These are phyloP conservation scores for Stephania yunnanensis DNA, from an alignment of 164 flowering plant species.

Conservation along the genomic window DNA sequence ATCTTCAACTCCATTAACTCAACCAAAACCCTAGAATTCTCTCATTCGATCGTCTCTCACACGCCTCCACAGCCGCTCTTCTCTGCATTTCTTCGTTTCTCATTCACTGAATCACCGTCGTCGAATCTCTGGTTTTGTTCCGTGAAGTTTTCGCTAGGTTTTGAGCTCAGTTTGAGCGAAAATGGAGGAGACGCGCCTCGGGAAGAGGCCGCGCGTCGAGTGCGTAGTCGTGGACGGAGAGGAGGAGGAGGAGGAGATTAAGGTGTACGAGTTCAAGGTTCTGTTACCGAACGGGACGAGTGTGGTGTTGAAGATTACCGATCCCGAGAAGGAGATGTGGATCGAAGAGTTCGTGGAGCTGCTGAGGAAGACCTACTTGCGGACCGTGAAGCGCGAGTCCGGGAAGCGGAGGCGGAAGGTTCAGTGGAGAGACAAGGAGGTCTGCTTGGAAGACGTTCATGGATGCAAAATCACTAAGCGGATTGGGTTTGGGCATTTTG, in stretches of 20 bases:
- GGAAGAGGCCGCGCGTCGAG: not conserved
- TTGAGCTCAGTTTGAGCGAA: not conserved
- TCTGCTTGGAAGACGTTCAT: slow-evolving; percentile 38
- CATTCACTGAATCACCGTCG: no score
- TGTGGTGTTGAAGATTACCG: slow-evolving; percentile 21
- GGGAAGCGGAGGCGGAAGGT: slow-evolving; percentile 21
- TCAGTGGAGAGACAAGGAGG: slow-evolving; percentile 31
- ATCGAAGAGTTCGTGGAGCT: slow-evolving; percentile 24
- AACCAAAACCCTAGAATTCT: no score
- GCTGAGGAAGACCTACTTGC: slow-evolving; percentile 26
- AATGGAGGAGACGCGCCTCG: not conserved
- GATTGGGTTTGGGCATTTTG: slow-evolving; percentile 28
- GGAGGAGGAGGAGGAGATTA: slow-evolving; percentile 11
- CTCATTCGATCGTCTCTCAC: no score
- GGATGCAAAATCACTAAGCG: slow-evolving; percentile 19
- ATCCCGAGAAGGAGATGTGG: slow-evolving; percentile 22
- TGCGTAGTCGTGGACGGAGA: not conserved
- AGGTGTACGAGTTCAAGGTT: slow-evolving; percentile 40
- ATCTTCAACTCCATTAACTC: no score
- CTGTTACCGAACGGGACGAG: slow-evolving; percentile 49
- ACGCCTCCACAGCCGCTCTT: no score
- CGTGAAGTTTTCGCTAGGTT: not conserved
- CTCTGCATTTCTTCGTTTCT: no score
- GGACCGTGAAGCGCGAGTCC: not conserved
- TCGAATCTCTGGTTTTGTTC: not conserved